Percentiles rank a stretch among this genome's conserved stretches.
Conservation (phyloP, 371 early-diverging fungal genomes). For the Dichotomocladium elegans region DNA sequence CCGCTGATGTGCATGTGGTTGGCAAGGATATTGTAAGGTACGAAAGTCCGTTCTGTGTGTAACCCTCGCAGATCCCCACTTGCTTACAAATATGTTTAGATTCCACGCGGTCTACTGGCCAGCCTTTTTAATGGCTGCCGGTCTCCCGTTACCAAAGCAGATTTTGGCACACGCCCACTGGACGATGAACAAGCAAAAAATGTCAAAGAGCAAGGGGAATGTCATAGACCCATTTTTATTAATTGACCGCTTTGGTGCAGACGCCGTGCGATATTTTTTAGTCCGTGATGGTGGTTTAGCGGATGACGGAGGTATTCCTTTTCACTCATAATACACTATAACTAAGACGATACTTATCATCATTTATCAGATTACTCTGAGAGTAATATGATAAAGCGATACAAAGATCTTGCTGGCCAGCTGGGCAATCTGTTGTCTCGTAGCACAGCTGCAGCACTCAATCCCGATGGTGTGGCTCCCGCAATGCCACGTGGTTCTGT, state of each 20-base stretch:
- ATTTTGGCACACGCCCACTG: slow-evolving; percentile 94
- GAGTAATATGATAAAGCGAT: slow-evolving; percentile 59
- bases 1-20: slow-evolving; percentile 81
- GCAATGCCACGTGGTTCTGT: slow-evolving; percentile 9
- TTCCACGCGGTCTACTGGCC: slow-evolving; percentile 98
- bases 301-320: slow-evolving; percentile 67
- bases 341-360: slow-evolving; percentile 53
- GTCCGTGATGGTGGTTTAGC: slow-evolving; percentile 86
- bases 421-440: slow-evolving; percentile 86
- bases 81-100: slow-evolving; percentile 22
- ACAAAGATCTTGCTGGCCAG: slow-evolving; percentile 81
- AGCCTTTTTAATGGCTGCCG: slow-evolving; percentile 88
- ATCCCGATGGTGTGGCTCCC: slow-evolving; percentile 52
- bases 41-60: not conserved
- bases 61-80: not conserved
- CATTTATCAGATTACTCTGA: slow-evolving; percentile 68
- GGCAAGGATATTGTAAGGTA: slow-evolving; percentile 95
- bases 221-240: slow-evolving; percentile 82
- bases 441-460: slow-evolving; percentile 52
- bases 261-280: slow-evolving; percentile 88
- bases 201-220: slow-evolving; percentile 92
- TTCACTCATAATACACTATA: slow-evolving; percentile 71
- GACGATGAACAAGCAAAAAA: slow-evolving; percentile 84
- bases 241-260: slow-evolving; percentile 73
- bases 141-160: slow-evolving; percentile 68